Base-by-base conservation (phyloP, 2,329 filamentous ascomycete genomes). In the Scopulariopsis brevicaulis region DNA sequence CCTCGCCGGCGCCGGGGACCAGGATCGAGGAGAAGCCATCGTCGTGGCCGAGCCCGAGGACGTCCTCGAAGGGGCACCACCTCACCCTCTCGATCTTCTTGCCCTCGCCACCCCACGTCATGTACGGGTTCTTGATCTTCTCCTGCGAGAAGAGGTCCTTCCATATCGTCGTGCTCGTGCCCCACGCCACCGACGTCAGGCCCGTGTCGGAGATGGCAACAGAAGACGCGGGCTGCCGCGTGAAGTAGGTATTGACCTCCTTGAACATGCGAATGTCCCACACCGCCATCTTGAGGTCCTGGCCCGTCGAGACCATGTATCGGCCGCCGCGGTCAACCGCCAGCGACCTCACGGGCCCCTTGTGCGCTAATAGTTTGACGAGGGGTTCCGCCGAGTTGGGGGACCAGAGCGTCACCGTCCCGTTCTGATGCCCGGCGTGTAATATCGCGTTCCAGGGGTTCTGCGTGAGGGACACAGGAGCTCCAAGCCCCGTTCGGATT, bases 241-340 rank as follows among this genome's bases (percentile, higher is more conserved):
- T 89, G 62, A 86, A 90, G 74, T 97, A 97, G 64, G 81, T 90
- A 73, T 94, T 89, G 28, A 99, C 87, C 67, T 96, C 90, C 65
- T 88, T 90, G 76, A 95, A 94, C 81, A 90, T 96, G 51, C 93
- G 84, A 62, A 97, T 86, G 69, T 97, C 93, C 91, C 93, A 96
- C 14, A 96, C 85, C n/a, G 88, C 85, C 88, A 96, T 95, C 68
- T 88, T 90, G 63, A 85, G 79, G 69, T 96, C 93, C 68, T 96
- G 90, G 1, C 92, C 93, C 0, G 90, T 86, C 3, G 91, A 90
- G 12, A 96, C 90, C 93, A 97, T 96, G 74, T 96, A 99, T 59
- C 88, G 84, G 24, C 94, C 94, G 69, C 93, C 89, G 60, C 92
- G 82, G 68, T 99, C 93, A 50, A 97, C 79, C 1, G 90, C 89